These are phyloP conservation scores for Agaricus blazei DNA, from an alignment of 768 basidiomycete genomes.

Conservation along the genomic window DNA sequence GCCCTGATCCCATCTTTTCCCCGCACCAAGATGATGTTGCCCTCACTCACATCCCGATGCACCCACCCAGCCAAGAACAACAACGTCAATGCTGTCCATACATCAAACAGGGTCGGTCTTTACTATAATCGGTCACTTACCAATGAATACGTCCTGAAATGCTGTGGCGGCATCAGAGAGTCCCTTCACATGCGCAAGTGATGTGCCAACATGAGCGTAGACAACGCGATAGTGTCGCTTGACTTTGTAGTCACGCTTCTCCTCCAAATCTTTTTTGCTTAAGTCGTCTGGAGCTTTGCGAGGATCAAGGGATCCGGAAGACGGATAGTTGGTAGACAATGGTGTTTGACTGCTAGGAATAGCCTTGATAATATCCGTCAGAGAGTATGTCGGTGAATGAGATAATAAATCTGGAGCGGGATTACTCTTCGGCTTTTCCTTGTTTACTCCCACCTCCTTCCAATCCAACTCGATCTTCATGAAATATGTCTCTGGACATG, in stretches of 20 bases:
- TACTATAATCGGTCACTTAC: neutral
- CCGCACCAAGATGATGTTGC: conserved; percentile 6
- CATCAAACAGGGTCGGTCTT: neutral
- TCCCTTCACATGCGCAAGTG: conserved; percentile 24
- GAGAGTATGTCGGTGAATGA: neutral
- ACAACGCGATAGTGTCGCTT: neutral
- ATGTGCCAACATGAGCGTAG: neutral
- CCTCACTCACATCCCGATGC: conserved; percentile 5
- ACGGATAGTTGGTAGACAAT: too few relatives aligned
- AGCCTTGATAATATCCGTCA: too few relatives aligned
- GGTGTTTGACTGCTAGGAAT: too few relatives aligned
- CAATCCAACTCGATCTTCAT: neutral
- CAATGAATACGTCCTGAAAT: neutral
- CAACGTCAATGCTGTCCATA: neutral
- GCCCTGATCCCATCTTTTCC: neutral
- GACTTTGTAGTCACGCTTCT: neutral
- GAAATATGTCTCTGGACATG: neutral
- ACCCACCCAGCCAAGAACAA: conserved; percentile 8
- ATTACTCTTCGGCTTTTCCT: neutral
- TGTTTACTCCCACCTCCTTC: neutral
- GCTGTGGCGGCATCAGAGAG: neutral
- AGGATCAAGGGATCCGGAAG: neutral
- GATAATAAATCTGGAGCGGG: neutral
- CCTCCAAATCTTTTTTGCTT: too few relatives aligned
- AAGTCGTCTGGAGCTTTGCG: neutral